Base-by-base conservation (phyloP, 2,329 filamentous ascomycete genomes). In the Penicillium glabrum region DNA sequence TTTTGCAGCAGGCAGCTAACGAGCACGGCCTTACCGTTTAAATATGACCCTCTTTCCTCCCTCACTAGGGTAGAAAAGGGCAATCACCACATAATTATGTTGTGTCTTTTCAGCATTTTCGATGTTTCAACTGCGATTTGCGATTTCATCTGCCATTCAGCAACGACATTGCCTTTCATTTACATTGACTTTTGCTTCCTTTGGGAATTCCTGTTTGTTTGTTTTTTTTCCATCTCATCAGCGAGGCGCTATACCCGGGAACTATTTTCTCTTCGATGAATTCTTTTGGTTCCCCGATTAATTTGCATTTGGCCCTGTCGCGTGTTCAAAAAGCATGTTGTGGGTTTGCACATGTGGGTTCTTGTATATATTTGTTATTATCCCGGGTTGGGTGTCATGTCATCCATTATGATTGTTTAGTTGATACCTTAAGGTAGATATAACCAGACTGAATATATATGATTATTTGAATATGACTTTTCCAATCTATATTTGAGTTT, bases 1-100 rank as follows among this genome's bases (percentile, higher is more conserved):
- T 75, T 27, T 41, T 74, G 54, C 68, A 72, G 56, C 69, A 71
- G 46, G 69, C 68, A 9, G 72, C 71, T 23, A 67, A 62, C 14
- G 65, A 46, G 31, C 27, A 47, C 33, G 45, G 45, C 19, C 46
- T 53, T 27, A 46, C 31, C 14, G 33, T 43, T 10, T 48, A 43
- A 47, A 27, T 6, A 26, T 19, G 21, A 50, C 37, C 14, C 9
- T 54, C 29, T 41, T 49, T 57, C 39, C 23, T 55, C 45, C 31
- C 19, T 14, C 3, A 7, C 4, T 16, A 16, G 41, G 26, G 16
- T 9, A 29, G 24, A n/a, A 24, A 26, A 44, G 21, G 41, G 13
- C 6, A 5, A 14, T 14, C 13, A 33, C 11, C 31, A 39, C 35
- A 39, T 39, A 19, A 9, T 19, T 10, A 19, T 39, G 16, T 9